phyloP scores from a whole-genome alignment of 805 yeast species.

The Yarrowia porcina region DNA sequence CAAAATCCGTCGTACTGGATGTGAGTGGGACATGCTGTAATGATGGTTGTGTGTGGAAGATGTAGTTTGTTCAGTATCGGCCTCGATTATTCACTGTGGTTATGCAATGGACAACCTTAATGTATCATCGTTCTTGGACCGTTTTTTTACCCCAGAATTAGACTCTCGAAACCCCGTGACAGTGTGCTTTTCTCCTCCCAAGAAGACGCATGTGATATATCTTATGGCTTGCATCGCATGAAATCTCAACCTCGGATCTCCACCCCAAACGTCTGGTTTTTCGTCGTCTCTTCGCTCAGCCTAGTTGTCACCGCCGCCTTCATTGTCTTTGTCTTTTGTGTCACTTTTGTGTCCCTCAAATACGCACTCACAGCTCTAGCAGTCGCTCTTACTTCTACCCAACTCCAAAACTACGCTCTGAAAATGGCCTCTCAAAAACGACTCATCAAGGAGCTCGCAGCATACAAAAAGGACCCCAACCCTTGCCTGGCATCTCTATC shows the following conservation, averaged over 20 bases:
- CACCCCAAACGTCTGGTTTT: slow-evolving; percentile 7
- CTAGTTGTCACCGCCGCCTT: slow-evolving; percentile 3
- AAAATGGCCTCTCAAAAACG: slow-evolving; percentile 32
- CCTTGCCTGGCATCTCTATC: slow-evolving; percentile 34
- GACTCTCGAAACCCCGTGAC: neutral
- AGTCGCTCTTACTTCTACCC: neutral
- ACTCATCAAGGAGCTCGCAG: slow-evolving; percentile 35
- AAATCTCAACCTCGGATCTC: slow-evolving; percentile 22
- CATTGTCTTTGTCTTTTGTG: neutral
- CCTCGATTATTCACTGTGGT: neutral
- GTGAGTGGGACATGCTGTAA: slow-evolving; percentile 20
- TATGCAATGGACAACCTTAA: slow-evolving; percentile 5
- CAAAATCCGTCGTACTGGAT: slow-evolving; percentile 43
- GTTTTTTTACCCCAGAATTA: slow-evolving; percentile 3
- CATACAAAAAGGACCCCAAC: slow-evolving; percentile 32
- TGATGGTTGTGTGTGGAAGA: neutral
- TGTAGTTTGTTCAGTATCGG: neutral
- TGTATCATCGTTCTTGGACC: neutral
- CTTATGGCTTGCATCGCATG: slow-evolving; percentile 23
- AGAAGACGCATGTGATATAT: slow-evolving; percentile 20
- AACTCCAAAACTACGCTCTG: neutral
- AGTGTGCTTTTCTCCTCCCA: slow-evolving; percentile 6
- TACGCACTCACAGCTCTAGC: slow-evolving; percentile 1
- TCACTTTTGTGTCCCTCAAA: slow-evolving; percentile 1
- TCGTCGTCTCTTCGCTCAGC: neutral